Percentiles rank a stretch among this genome's conserved stretches.
phyloP scores from a whole-genome alignment of 1,284 basidiomycete species.

The Agaricales sp. region DNA sequence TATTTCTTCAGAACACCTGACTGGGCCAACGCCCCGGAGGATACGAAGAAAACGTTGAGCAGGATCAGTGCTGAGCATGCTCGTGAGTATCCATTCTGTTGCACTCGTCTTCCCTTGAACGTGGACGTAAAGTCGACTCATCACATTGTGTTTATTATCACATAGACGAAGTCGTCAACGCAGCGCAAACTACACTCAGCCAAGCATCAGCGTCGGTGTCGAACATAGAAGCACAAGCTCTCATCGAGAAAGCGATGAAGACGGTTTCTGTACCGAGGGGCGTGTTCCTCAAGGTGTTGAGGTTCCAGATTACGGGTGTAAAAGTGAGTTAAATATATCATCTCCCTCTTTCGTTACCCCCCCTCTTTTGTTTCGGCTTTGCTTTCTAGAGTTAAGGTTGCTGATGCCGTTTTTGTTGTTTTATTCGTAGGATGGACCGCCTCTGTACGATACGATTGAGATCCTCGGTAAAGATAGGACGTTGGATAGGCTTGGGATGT shows the following conservation, averaged over 20 bases:
- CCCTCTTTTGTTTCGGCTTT: no score
- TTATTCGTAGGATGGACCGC: background rate
- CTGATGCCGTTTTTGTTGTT: background rate
- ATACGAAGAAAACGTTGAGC: background rate
- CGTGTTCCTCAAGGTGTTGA: background rate
- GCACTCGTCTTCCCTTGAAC: background rate
- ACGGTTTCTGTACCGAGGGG: background rate
- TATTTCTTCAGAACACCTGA: background rate
- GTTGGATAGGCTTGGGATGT: background rate
- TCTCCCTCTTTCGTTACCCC: no score
- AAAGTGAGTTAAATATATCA: background rate
- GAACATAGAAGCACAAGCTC: background rate
- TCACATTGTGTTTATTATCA: background rate
- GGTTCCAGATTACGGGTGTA: background rate
- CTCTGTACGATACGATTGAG: background rate
- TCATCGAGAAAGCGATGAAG: background rate
- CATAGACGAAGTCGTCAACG: background rate
- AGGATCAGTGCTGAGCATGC: background rate
- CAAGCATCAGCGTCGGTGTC: background rate
- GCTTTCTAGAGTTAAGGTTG: no score
- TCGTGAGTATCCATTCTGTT: background rate
- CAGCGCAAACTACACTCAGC: background rate
- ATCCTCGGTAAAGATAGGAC: background rate
- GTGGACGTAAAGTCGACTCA: no score
- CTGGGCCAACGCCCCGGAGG: background rate